A percentile compares a stretch with the other conserved stretches of the same genome.
Evolutionary conservation across 2,329 filamentous ascomycete species (phyloP).

Genomic region (Cryphonectria carpinicola): DNA sequence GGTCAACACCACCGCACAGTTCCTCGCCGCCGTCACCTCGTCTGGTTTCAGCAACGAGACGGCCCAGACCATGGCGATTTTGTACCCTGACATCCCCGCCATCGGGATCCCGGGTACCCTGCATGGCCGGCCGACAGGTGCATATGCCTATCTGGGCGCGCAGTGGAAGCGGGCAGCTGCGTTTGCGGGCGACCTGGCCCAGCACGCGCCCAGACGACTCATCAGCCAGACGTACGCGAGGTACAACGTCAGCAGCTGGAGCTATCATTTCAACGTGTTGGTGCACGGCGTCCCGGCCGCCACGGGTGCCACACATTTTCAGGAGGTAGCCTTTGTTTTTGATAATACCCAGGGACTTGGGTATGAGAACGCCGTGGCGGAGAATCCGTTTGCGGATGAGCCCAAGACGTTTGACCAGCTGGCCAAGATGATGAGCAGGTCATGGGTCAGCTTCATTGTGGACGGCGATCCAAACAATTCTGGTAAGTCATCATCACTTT

Average conservation of each 20-base stretch:
- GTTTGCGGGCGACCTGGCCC: conserved; percentile 14
- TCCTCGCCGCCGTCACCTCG: not conserved
- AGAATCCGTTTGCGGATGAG: conserved; percentile 44
- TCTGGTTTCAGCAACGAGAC: conserved; percentile 21
- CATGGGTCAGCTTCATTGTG: conserved; percentile 56
- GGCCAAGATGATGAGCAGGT: conserved; percentile 51
- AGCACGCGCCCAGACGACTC: conserved; percentile 51
- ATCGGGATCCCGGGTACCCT: conserved; percentile 22
- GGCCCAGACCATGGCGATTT: conserved; percentile 7
- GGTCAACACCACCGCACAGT: conserved; percentile 1
- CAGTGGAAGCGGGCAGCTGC: conserved; percentile 24
- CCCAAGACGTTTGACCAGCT: conserved; percentile 47
- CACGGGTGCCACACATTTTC: conserved; percentile 39
- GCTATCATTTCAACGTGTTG: conserved; percentile 50
- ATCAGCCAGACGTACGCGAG: conserved; percentile 53
- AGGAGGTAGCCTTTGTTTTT: conserved; percentile 58
- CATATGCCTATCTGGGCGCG: not conserved
- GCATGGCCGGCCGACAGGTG: conserved; percentile 16
- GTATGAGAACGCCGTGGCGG: conserved; percentile 42
- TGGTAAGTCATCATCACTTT: conserved; percentile 24
- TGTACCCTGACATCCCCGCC: conserved; percentile 25
- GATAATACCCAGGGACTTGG: conserved; percentile 53
- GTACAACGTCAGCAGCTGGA: conserved; percentile 33
- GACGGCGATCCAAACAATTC: conserved; percentile 47
- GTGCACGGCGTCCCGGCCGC: conserved; percentile 36